phyloP scores from a whole-genome alignment of 208 protist species.

The Trypanosoma rangeli region DNA sequence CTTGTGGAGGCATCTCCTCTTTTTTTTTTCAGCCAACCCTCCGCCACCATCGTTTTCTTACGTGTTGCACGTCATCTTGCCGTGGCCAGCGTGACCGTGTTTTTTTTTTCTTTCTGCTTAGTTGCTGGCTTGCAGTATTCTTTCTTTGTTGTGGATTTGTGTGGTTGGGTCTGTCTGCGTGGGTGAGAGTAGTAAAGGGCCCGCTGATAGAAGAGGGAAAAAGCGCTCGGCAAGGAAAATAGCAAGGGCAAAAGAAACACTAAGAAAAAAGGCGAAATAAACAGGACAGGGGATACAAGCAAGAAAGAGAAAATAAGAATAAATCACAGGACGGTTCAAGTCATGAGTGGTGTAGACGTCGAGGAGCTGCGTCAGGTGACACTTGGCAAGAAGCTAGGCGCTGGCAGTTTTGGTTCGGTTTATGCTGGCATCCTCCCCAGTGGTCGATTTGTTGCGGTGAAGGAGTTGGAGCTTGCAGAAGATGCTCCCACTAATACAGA shows the following conservation, averaged over 20 bases:
- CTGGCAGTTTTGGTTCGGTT: slow-evolving; percentile 88
- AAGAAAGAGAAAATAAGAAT: slow-evolving; percentile 6
- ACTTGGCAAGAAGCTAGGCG: slow-evolving; percentile 89
- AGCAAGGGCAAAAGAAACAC: background rate
- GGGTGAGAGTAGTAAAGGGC: background rate
- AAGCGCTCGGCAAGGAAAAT: background rate
- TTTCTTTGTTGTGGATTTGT: background rate
- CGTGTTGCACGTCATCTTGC: too few species aligned
- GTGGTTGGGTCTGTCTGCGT: background rate
- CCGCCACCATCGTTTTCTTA: background rate
- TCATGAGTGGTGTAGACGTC: slow-evolving; percentile 53
- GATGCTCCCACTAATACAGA: slow-evolving; percentile 83
- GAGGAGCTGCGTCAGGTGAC: slow-evolving; percentile 77
- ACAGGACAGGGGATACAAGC: background rate
- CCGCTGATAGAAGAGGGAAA: background rate
- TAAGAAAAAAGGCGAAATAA: slow-evolving; percentile 3
- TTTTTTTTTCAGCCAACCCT: slow-evolving; percentile 12
- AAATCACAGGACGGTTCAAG: background rate
- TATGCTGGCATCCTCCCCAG: slow-evolving; percentile 86
- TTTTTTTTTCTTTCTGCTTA: background rate
- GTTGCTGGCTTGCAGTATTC: background rate
- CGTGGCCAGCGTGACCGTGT: background rate
- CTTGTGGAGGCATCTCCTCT: background rate
- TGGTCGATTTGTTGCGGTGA: slow-evolving; percentile 89
- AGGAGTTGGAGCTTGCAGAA: slow-evolving; percentile 83